Evolutionary conservation across 164 flowering plant species (phyloP).

Genomic region (Euptelea pleiosperma): DNA sequence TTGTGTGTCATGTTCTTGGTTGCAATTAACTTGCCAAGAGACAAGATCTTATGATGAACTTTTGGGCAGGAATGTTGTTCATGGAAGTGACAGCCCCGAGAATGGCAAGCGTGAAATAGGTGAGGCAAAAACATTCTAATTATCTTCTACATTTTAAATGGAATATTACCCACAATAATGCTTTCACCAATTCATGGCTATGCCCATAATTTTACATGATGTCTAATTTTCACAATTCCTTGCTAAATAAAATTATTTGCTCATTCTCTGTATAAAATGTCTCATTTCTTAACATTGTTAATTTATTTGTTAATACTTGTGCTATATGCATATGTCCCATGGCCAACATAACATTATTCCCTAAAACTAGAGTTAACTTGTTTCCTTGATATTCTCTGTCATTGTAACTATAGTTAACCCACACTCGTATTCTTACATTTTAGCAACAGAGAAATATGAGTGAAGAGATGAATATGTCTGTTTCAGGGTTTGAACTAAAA

Average conservation of each 20-base stretch:
- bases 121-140: conserved; percentile 15
- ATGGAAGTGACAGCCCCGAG: conserved; percentile 98
- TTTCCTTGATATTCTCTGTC: neutral
- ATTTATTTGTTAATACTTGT: too few relatives aligned
- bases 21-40: neutral
- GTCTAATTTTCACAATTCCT: neutral
- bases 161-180: neutral
- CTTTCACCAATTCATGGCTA: neutral
- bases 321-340: too few relatives aligned
- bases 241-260: too few relatives aligned
- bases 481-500: too few relatives aligned
- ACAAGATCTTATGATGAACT: conserved; percentile 8
- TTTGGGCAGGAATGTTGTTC: conserved; percentile 82
- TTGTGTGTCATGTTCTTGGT: neutral
- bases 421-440: neutral
- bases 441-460: neutral
- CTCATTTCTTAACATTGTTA: too few relatives aligned
- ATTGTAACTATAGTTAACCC: neutral
- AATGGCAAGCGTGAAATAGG: conserved; percentile 96
- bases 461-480: neutral
- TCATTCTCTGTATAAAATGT: neutral
- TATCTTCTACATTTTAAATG: neutral
- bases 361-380: neutral
- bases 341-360: too few relatives aligned
- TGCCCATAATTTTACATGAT: neutral